Evolutionary conservation across 2,329 filamentous ascomycete genomes (phyloP).

Genomic region (Cercospora berteroae): DNA sequence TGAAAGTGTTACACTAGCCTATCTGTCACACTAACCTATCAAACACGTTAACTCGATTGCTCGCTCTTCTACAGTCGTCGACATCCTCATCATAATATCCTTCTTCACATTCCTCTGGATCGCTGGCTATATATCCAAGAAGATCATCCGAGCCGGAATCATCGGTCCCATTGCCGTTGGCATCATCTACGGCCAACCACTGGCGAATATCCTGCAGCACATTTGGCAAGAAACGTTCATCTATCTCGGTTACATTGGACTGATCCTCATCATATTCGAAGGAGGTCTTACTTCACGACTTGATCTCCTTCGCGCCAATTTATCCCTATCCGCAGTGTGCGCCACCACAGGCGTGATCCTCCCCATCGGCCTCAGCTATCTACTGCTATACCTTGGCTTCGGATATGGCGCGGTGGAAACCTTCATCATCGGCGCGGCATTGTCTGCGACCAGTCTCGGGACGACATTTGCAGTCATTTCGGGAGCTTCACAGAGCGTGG

Average conservation of each 20-base stretch:
- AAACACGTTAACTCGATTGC: not conserved
- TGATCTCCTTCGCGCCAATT: slow-evolving; percentile 48
- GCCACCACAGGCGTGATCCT: slow-evolving; percentile 48
- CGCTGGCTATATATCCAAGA: slow-evolving; percentile 15
- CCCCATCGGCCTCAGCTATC: slow-evolving; percentile 47
- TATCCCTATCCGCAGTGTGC: slow-evolving; percentile 43
- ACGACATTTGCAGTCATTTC: slow-evolving; percentile 41
- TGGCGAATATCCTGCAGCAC: slow-evolving; percentile 46
- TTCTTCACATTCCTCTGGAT: slow-evolving; percentile 21
- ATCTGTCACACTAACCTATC: too few species aligned
- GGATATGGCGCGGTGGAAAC: slow-evolving; percentile 38
- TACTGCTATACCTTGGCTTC: slow-evolving; percentile 39
- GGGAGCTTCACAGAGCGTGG: slow-evolving; percentile 33
- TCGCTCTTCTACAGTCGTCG: slow-evolving; percentile 2
- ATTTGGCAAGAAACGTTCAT: slow-evolving; percentile 50
- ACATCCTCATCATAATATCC: slow-evolving; percentile 17
- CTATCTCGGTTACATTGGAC: slow-evolving; percentile 49
- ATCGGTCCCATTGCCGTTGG: slow-evolving; percentile 51
- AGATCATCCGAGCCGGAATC: slow-evolving; percentile 45
- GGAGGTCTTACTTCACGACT: slow-evolving; percentile 50
- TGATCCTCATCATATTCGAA: slow-evolving; percentile 54
- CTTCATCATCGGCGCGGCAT: slow-evolving; percentile 32
- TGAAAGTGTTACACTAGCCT: too few species aligned
- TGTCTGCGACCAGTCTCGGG: slow-evolving; percentile 34
- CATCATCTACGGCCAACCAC: slow-evolving; percentile 47